phyloP scores from a whole-genome alignment of 2,329 filamentous ascomycete species.

The Phialophora chinensis region DNA sequence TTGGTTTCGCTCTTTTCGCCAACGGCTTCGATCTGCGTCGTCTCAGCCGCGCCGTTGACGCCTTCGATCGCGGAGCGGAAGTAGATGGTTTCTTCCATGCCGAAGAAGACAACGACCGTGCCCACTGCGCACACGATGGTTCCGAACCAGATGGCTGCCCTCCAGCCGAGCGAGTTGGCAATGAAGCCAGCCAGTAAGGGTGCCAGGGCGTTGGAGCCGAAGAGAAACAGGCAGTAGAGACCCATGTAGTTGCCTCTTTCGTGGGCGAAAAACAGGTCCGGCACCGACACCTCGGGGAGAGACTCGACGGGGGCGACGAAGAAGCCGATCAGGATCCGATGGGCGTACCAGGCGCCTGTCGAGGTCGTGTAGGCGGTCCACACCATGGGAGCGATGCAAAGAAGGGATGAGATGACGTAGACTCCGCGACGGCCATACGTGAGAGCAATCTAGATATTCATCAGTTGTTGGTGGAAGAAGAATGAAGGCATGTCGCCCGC shows the following conservation, averaged over 20 bases:
- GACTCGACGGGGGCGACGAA: conserved; percentile 52
- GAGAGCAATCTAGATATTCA: conserved; percentile 43
- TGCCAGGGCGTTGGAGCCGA: conserved; percentile 36
- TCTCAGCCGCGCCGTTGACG: conserved; percentile 1
- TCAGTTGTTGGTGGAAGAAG: neutral
- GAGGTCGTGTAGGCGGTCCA: conserved; percentile 54
- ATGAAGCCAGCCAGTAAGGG: conserved; percentile 57
- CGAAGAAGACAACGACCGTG: conserved; percentile 59
- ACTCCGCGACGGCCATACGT: conserved; percentile 47
- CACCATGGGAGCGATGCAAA: conserved; percentile 45
- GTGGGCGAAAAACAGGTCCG: conserved; percentile 47
- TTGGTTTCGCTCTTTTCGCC: conserved; percentile 9
- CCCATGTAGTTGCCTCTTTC: conserved; percentile 33
- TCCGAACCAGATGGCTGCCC: conserved; percentile 58
- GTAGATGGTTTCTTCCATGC: conserved; percentile 57
- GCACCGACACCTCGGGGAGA: conserved; percentile 50
- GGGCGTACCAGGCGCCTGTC: conserved; percentile 55
- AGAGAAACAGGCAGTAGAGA: conserved; percentile 29
- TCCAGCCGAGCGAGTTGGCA: conserved; percentile 53
- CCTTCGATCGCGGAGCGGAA: conserved; percentile 42
- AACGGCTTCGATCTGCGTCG: neutral
- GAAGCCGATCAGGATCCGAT: conserved; percentile 50
- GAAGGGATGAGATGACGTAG: conserved; percentile 40
- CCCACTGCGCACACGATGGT: conserved; percentile 56
- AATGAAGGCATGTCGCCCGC: neutral